phyloP scores from a whole-genome alignment of 2,329 filamentous ascomycete species.

The Ophiostoma perfectum region DNA sequence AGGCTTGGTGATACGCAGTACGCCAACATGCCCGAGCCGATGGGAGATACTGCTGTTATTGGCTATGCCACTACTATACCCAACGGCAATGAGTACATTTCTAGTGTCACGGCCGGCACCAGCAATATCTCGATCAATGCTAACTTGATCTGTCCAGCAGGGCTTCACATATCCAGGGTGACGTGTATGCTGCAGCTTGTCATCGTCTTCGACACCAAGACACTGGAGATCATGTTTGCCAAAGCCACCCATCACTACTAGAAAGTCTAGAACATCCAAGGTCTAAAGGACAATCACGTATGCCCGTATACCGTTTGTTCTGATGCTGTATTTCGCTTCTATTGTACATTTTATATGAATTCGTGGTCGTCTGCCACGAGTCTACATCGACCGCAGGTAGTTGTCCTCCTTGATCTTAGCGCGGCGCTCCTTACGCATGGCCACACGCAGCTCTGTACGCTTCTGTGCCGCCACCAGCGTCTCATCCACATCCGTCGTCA shows the following conservation, averaged over 20 bases:
- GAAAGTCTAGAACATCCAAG: no score
- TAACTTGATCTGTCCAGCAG: neutral
- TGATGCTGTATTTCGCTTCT: neutral
- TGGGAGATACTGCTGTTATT: neutral
- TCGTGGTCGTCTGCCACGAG: neutral
- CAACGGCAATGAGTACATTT: neutral
- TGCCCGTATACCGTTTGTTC: neutral
- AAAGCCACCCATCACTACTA: neutral
- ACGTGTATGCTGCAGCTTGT: constrained; percentile 5
- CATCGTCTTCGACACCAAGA: neutral
- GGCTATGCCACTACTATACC: neutral
- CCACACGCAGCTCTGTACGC: constrained; percentile 60
- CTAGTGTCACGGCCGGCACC: neutral
- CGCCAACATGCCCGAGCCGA: neutral
- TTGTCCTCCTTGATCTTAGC: constrained; percentile 77
- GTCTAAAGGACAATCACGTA: neutral
- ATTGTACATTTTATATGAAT: neutral
- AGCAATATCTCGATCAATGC: neutral
- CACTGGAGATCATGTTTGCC: neutral
- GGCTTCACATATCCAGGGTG: neutral
- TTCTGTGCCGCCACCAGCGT: constrained; percentile 45
- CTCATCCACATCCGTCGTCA: constrained; percentile 29
- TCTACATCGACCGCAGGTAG: constrained; percentile 74
- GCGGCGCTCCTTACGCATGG: constrained; percentile 69
- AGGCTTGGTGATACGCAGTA: neutral